A percentile compares a stretch with the other conserved stretches of the same genome.
These are phyloP conservation scores for Salicornia ramosissima DNA, from an alignment of 148 eudicot genomes.

Conservation along the genomic window DNA sequence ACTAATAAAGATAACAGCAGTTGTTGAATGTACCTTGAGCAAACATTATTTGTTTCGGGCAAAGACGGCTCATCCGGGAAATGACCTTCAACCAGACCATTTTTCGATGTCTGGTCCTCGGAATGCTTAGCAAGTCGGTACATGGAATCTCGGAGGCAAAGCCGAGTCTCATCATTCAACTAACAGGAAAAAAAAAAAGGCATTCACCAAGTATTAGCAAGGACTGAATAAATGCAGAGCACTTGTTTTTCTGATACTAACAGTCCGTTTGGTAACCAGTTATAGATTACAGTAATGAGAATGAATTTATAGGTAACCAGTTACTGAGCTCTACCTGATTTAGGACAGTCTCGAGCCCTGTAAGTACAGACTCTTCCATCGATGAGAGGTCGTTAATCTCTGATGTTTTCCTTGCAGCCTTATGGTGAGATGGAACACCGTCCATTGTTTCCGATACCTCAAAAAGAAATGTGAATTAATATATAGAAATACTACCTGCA, in stretches of 20 bases:
- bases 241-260: background rate
- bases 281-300: no score
- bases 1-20: background rate
- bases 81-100: constrained; percentile 26
- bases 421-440: constrained; percentile 27
- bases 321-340: constrained; percentile 52
- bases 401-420: constrained; percentile 13
- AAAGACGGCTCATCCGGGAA: constrained; percentile 21
- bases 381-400: constrained; percentile 33
- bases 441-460: constrained; percentile 37
- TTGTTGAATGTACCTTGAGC: constrained; percentile 33
- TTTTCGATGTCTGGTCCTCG: constrained; percentile 24
- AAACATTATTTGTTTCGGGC: constrained; percentile 26
- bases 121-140: constrained; percentile 80
- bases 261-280: no score
- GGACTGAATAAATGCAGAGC: background rate
- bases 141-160: constrained; percentile 76
- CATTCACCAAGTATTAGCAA: constrained; percentile 10
- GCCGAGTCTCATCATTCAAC: constrained; percentile 55
- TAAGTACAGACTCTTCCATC: constrained; percentile 55
- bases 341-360: constrained; percentile 47
- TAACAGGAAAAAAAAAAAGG: constrained; percentile 26
- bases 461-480: constrained; percentile 24
- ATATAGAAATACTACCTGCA: background rate
- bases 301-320: background rate